These are phyloP conservation scores for Aspergillus japonicus DNA, from an alignment of 2,329 filamentous ascomycete genomes.

Conservation along the genomic window DNA sequence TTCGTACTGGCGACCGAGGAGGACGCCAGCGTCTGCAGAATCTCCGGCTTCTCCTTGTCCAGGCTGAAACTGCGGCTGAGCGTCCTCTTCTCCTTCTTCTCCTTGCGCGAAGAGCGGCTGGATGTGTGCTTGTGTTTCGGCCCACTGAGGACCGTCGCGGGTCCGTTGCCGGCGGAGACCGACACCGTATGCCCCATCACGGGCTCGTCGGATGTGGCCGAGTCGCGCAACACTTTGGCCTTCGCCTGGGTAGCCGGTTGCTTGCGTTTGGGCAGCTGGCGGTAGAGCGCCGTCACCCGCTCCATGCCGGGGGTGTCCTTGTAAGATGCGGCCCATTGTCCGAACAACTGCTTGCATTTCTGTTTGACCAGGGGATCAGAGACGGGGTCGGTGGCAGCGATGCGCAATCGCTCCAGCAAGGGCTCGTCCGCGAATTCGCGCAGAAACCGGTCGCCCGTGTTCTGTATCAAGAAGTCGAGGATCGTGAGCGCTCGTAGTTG, in stretches of 20 bases:
- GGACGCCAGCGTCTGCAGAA: constrained; percentile 85
- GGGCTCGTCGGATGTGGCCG: constrained; percentile 52
- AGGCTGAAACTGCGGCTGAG: constrained; percentile 69
- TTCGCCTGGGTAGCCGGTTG: constrained; percentile 72
- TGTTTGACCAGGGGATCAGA: constrained; percentile 82
- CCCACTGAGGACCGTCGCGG: constrained; percentile 36
- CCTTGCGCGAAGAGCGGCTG: constrained; percentile 45
- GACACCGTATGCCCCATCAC: constrained; percentile 42
- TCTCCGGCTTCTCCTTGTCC: constrained; percentile 80
- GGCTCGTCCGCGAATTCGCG: constrained; percentile 86
- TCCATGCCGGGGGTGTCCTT: constrained; percentile 77
- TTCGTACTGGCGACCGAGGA: constrained; percentile 90
- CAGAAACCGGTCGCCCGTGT: constrained; percentile 85
- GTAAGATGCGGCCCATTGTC: constrained; percentile 81
- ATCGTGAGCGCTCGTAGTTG: constrained; percentile 86
- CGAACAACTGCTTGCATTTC: constrained; percentile 84
- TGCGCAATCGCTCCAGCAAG: constrained; percentile 82
- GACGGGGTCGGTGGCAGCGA: constrained; percentile 80
- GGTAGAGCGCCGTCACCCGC: constrained; percentile 75
- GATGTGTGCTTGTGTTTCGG: constrained; percentile 40
- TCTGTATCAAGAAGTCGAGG: constrained; percentile 90
- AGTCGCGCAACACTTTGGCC: constrained; percentile 80
- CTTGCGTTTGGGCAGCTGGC: constrained; percentile 65
- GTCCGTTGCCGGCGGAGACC: constrained; percentile 39
- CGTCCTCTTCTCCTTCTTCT: constrained; percentile 47